Evolutionary conservation across 2,329 filamentous ascomycete species (phyloP).

Genomic region (Colletotrichum theobromicola): DNA sequence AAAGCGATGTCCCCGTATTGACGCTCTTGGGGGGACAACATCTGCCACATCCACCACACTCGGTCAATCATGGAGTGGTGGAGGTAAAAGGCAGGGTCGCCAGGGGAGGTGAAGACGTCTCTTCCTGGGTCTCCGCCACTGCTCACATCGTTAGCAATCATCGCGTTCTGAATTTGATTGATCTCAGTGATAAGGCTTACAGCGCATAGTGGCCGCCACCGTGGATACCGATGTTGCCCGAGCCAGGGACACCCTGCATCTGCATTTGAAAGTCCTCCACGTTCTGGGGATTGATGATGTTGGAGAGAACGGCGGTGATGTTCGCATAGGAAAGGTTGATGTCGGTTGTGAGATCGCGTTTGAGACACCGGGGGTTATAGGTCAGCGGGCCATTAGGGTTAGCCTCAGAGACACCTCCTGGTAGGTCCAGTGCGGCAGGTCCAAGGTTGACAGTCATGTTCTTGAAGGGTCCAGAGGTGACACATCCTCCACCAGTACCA

Average conservation of each 20-base stretch:
- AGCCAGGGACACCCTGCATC: slow-evolving; percentile 44
- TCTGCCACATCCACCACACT: slow-evolving; percentile 27
- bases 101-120: slow-evolving; percentile 44
- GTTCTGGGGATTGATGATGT: slow-evolving; percentile 40
- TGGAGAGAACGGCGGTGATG: slow-evolving; percentile 32
- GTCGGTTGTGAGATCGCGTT: slow-evolving; percentile 36
- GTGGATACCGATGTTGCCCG: slow-evolving; percentile 31
- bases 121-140: slow-evolving; percentile 42
- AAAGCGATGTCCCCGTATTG: slow-evolving; percentile 27
- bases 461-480: slow-evolving; percentile 55
- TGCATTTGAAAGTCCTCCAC: slow-evolving; percentile 48
- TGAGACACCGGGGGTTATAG: slow-evolving; percentile 49
- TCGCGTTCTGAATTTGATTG: accelerated
- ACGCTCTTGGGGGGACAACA: slow-evolving; percentile 25
- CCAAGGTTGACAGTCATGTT: slow-evolving; percentile 46
- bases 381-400: slow-evolving; percentile 29
- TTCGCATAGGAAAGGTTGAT: slow-evolving; percentile 31
- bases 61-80: slow-evolving; percentile 35
- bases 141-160: not conserved
- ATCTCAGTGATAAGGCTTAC: not conserved
- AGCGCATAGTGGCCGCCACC: slow-evolving; percentile 16
- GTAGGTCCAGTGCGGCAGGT: slow-evolving; percentile 35
- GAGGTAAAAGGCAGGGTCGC: slow-evolving; percentile 39
- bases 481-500: slow-evolving; percentile 61
- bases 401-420: slow-evolving; percentile 26